Base-by-base conservation (phyloP, 768 basidiomycete species). In the Gloeopeniophorella convolvens region DNA sequence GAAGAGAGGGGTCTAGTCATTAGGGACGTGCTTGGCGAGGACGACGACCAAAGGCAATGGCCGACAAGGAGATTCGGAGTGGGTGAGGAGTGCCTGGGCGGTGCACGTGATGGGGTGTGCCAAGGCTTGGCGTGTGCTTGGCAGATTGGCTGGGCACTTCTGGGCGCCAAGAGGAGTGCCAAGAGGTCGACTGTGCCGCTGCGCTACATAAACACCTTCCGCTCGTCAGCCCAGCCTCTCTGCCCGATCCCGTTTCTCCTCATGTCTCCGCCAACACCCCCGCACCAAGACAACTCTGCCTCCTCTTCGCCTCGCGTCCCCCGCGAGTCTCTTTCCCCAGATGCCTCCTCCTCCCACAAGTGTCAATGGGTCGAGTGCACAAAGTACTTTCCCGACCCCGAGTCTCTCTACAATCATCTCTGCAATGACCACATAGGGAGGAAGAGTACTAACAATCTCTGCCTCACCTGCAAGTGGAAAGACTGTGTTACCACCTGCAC, bases 381-480 rank as follows among this genome's bases (percentile, higher is more conserved):
- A 8, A 72, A 70, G 47, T 57, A 69, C 21, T 82, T 82, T 54
- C 10, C 68, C 5, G 88, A 91, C 62, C 82, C 94, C 6, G 94
- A 96, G 63, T 62, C 75, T 0, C 85, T 98, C 60, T 97, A 97
- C 72, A 82, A 80, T 52, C 94, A 97, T 69, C 85, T 97, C 56
- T 96, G 94, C 73, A 91, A 91, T 68, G 85, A 86, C 63, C 93
- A 96, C 69, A 90, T 97, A 60, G 94, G 94, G 30, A 70, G 94
- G 45, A 96, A 96, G 73, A 87, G 84, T 60, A 96, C 94, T 9
- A 94, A 93, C 68, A 97, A 96, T 60, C 88, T 97, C 63, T 95
- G 92, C 66, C 79, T 97, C 57, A 86, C 89, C 39, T 97, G 94
- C 78, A 89, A 78, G 63, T 97, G 95, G 94, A 91, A 89, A 67